A percentile compares a stretch with the other conserved stretches of the same genome.
phyloP scores from a whole-genome alignment of 176 grass and related monocot species.

The Ensete ventricosum region DNA sequence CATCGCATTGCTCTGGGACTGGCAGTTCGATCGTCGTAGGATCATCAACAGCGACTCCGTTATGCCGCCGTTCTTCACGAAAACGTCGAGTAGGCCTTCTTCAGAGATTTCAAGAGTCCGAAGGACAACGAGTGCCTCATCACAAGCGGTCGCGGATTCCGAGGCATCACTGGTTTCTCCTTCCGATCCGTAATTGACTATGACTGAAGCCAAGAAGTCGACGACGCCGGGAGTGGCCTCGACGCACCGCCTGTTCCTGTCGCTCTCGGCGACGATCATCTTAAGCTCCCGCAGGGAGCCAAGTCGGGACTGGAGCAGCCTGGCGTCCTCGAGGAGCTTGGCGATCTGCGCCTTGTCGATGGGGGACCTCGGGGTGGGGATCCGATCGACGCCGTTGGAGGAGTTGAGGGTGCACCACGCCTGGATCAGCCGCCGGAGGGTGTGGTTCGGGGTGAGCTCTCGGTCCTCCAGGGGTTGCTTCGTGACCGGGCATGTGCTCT shows the following conservation, averaged over 20 bases:
- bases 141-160: background rate
- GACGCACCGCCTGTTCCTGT: slow-evolving; percentile 24
- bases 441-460: slow-evolving; percentile 86
- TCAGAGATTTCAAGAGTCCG: slow-evolving; percentile 55
- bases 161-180: background rate
- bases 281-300: slow-evolving; percentile 23
- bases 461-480: slow-evolving; percentile 33
- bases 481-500: slow-evolving; percentile 59
- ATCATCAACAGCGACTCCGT: slow-evolving; percentile 41
- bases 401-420: slow-evolving; percentile 52
- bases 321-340: slow-evolving; percentile 21
- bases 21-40: slow-evolving; percentile 37
- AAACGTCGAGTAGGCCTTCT: slow-evolving; percentile 30
- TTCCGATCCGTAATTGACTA: background rate
- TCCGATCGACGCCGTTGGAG: slow-evolving; percentile 27
- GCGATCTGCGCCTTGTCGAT: slow-evolving; percentile 14
- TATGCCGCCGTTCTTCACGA: slow-evolving; percentile 30
- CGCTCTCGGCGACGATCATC: slow-evolving; percentile 18
- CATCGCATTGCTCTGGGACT: slow-evolving; percentile 39
- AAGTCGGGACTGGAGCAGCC: background rate
- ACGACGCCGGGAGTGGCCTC: slow-evolving; percentile 25
- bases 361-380: slow-evolving; percentile 26
- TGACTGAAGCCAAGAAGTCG: slow-evolving; percentile 20
- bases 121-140: slow-evolving; percentile 62
- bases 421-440: slow-evolving; percentile 83